Percentiles rank a stretch among this genome's conserved stretches.
Conservation (phyloP, 306 rosid genomes). For the Calophaca sinica region DNA sequence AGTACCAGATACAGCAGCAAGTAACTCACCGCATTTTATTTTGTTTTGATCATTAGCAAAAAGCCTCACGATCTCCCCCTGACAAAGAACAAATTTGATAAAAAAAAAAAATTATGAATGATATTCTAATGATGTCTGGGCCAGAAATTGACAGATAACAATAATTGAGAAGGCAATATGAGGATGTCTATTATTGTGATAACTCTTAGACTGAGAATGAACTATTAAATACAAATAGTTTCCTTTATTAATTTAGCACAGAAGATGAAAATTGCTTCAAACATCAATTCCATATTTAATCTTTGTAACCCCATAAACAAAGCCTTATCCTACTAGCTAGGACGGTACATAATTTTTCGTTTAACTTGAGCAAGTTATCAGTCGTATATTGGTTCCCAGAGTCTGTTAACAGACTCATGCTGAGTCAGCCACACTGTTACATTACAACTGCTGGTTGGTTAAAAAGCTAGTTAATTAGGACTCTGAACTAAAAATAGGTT, state of each 20-base stretch:
- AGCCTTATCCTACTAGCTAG: conserved; percentile 5
- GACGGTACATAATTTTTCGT: not conserved
- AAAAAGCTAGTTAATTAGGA: not conserved
- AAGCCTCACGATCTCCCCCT: conserved; percentile 92
- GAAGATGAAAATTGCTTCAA: conserved; percentile 1
- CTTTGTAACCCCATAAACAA: not conserved
- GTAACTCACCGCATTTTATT: conserved; percentile 85
- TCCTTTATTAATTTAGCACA: not conserved
- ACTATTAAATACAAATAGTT: conserved; percentile 8
- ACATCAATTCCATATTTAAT: conserved; percentile 1
- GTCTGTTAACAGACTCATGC: not conserved
- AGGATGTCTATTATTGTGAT: not conserved
- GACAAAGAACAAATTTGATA: conserved; percentile 48
- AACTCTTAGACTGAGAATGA: conserved; percentile 25
- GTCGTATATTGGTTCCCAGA: not conserved
- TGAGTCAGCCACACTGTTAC: not conserved
- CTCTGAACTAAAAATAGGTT: not conserved
- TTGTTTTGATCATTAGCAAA: conserved; percentile 93
- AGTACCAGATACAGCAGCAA: conserved; percentile 31
- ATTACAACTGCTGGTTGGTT: not conserved
- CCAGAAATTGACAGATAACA: not conserved
- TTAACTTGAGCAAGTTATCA: not conserved
- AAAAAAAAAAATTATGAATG: not conserved
- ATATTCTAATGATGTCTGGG: not conserved
- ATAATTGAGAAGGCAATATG: conserved; percentile 25